Evolutionary conservation across 1,284 basidiomycete species (phyloP), one percentile per base, ranked within the genome.

Genomic region (Trichosporon coremiiforme): DNA sequence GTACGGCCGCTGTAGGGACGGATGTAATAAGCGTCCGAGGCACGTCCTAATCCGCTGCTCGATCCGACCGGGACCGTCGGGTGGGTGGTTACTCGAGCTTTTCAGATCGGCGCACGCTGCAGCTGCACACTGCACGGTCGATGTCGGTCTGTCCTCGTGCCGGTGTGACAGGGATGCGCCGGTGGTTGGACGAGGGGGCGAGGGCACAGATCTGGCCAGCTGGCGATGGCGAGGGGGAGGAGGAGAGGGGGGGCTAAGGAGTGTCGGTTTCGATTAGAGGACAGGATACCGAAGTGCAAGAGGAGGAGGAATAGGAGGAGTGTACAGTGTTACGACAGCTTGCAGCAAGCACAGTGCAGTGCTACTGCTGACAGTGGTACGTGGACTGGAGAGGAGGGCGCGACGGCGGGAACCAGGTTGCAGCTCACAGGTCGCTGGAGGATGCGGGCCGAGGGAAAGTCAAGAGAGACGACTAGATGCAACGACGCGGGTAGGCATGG

Each of bases 321-420:
- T 53, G 47, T 53, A 53, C 47, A 53, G 47, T 53, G 47, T 53
- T 53, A 53, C 47, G 47, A 53, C 45, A n/a, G 20, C n/a, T n/a
- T n/a, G n/a, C n/a, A n/a, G n/a, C n/a, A n/a, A 5, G 41, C 15
- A 1, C 41, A 17, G 15, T n/a, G 15, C 41, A n/a, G n/a, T 45
- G 15, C 10, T 38, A 12, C 36, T 10, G 10, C 17, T 5, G n/a
- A n/a, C n/a, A n/a, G n/a, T n/a, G n/a, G 41, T 15, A 45, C 41
- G 41, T 45, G 41, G 41, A 45, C 41, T 45, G 2, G 41, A 45
- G 41, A 45, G n/a, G n/a, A n/a, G n/a, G n/a, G n/a, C n/a, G n/a
- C 41, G 41, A 45, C 41, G 36, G 36, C 36, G 36, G 6, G 41
- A 45, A n/a, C n/a, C n/a, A n/a, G n/a, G n/a, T n/a, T n/a, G n/a